phyloP scores from a whole-genome alignment of 2,329 filamentous ascomycete species.

The Neobulgaria alba region DNA sequence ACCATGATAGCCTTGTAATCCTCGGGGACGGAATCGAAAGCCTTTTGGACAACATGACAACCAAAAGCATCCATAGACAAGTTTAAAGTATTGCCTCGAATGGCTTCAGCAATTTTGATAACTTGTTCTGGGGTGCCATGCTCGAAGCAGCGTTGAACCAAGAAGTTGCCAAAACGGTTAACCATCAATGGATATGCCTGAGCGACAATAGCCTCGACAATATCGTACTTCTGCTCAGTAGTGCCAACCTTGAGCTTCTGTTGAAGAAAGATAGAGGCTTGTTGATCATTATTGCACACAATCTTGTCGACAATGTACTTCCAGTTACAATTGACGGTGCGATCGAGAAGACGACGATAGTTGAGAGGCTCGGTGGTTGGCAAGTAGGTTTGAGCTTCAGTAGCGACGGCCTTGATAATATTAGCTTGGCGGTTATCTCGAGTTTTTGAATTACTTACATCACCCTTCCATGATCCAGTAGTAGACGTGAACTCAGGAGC shows the following conservation, averaged over 20 bases:
- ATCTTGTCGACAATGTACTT: slow-evolving; percentile 99
- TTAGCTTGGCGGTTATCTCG: slow-evolving; percentile 23
- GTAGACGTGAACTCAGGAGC: slow-evolving; percentile 64
- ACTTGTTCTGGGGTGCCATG: slow-evolving; percentile 93
- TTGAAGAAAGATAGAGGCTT: slow-evolving; percentile 96
- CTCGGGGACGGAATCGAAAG: slow-evolving; percentile 94
- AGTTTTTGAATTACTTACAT: slow-evolving; percentile 20
- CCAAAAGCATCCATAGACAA: slow-evolving; percentile 98
- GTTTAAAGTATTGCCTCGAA: slow-evolving; percentile 86
- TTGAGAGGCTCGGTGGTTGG: slow-evolving; percentile 87
- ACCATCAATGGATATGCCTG: slow-evolving; percentile 96
- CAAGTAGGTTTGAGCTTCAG: slow-evolving; percentile 67
- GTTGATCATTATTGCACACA: slow-evolving; percentile 97
- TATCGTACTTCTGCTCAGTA: slow-evolving; percentile 90
- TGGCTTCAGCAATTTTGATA: slow-evolving; percentile 86
- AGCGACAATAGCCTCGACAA: slow-evolving; percentile 90
- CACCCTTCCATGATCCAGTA: slow-evolving; percentile 26
- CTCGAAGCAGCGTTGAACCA: slow-evolving; percentile 97
- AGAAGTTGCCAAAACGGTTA: slow-evolving; percentile 96
- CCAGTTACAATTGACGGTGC: slow-evolving; percentile 97
- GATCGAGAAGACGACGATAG: slow-evolving; percentile 89
- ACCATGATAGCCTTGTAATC: slow-evolving; percentile 99
- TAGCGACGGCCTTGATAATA: slow-evolving; percentile 35
- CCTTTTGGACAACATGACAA: slow-evolving; percentile 97
- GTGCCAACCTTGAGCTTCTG: slow-evolving; percentile 98